Evolutionary conservation across 1,284 basidiomycete genomes (phyloP).

Genomic region (Xerocomus tenax): DNA sequence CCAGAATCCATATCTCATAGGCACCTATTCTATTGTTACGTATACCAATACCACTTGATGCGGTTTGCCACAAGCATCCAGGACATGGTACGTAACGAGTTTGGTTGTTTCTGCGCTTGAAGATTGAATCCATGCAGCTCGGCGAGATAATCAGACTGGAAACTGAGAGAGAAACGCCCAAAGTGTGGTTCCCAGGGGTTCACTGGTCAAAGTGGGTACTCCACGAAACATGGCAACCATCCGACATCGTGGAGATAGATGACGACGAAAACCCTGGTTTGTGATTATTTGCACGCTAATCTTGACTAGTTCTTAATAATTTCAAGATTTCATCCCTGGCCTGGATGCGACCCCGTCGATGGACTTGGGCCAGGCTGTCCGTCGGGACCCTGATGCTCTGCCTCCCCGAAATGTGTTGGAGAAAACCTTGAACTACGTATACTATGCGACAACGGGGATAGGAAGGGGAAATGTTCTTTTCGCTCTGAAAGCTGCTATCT

Average conservation of each 20-base stretch:
- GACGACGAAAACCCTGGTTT: slow-evolving; percentile 51
- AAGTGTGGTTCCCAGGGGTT: slow-evolving; percentile 63
- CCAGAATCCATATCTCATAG: slow-evolving; percentile 48
- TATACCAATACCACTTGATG: slow-evolving; percentile 68
- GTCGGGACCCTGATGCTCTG: slow-evolving; percentile 67
- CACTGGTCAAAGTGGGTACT: slow-evolving; percentile 33
- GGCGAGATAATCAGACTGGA: slow-evolving; percentile 52
- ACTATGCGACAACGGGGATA: slow-evolving; percentile 35
- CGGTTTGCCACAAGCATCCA: slow-evolving; percentile 43
- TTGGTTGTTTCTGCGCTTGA: slow-evolving; percentile 13
- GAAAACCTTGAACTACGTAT: slow-evolving; percentile 40
- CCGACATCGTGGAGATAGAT: slow-evolving; percentile 36
- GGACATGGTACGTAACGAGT: slow-evolving; percentile 37
- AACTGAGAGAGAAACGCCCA: slow-evolving; percentile 39
- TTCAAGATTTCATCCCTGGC: slow-evolving; percentile 53
- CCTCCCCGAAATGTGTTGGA: slow-evolving; percentile 57
- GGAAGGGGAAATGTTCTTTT: slow-evolving; percentile 59
- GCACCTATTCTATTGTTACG: slow-evolving; percentile 58
- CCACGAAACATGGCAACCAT: slow-evolving; percentile 45
- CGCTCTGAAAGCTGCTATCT: slow-evolving; percentile 68
- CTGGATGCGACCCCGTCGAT: slow-evolving; percentile 35
- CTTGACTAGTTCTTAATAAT: background rate
- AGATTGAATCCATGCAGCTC: slow-evolving; percentile 27
- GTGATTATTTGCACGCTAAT: slow-evolving; percentile 4
- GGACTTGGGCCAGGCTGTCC: slow-evolving; percentile 48